Percentiles rank a stretch among this genome's conserved stretches.
These are phyloP conservation scores for Thermothielavioides terrestris DNA, from an alignment of 495 filamentous ascomycete species.

Conservation along the genomic window DNA sequence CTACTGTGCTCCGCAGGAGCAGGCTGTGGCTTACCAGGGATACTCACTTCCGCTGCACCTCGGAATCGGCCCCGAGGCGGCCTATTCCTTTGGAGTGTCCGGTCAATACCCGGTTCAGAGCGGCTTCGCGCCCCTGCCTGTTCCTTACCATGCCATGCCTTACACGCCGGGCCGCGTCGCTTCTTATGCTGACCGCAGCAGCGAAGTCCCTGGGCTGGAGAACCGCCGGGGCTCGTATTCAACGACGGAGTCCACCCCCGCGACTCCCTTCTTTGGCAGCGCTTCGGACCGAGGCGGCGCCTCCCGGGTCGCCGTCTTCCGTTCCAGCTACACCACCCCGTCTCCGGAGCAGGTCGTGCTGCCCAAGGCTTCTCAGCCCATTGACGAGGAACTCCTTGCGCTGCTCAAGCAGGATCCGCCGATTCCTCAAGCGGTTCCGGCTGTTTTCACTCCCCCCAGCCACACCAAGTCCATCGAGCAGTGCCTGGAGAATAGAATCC, in stretches of 20 bases:
- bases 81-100: slow-evolving; percentile 21
- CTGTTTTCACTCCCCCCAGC: slow-evolving; percentile 64
- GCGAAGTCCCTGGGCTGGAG: slow-evolving; percentile 49
- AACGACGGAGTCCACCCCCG: slow-evolving; percentile 59
- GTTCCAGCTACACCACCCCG: slow-evolving; percentile 53
- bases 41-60: slow-evolving; percentile 26
- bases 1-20: slow-evolving; percentile 26
- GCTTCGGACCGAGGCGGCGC: slow-evolving; percentile 44
- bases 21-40: slow-evolving; percentile 24
- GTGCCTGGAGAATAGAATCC: slow-evolving; percentile 79
- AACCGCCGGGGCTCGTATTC: slow-evolving; percentile 58
- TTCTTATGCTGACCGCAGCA: slow-evolving; percentile 32
- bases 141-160: slow-evolving; percentile 33
- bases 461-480: slow-evolving; percentile 78
- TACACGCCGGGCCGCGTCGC: slow-evolving; percentile 41
- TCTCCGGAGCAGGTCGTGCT: slow-evolving; percentile 52
- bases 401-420: slow-evolving; percentile 65
- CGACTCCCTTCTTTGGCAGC: slow-evolving; percentile 50
- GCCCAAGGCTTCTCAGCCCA: slow-evolving; percentile 39
- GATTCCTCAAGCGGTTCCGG: slow-evolving; percentile 85
- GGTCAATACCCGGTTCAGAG: slow-evolving; percentile 30
- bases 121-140: slow-evolving; percentile 24
- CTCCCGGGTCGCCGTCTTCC: slow-evolving; percentile 46
- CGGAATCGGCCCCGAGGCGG: slow-evolving; percentile 22
- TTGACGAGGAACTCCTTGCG: slow-evolving; percentile 58